Evolutionary conservation across 2,329 filamentous ascomycete genomes (phyloP), one percentile per base, ranked within the genome.

Genomic region (Epicoccum nigrum): DNA sequence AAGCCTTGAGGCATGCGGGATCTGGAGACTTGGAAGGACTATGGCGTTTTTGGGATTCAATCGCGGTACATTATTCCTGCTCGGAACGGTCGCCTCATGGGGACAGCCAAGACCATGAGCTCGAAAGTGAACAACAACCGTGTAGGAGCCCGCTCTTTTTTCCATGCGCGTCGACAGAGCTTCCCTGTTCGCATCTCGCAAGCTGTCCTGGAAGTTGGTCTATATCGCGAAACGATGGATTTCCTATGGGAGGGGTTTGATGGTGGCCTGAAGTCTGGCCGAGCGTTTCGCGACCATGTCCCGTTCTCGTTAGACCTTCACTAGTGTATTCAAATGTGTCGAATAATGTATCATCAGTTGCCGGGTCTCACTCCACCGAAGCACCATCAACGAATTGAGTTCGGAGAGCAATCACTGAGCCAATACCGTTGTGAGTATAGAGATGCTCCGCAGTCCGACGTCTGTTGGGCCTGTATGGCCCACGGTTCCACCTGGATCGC

Each of bases 291-390:
- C 49, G 42, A 52, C 49, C 35, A 38, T 37, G 38, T 38, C 49
- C 30, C 32, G 34, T 27, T 39, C 2, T 13, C 33, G 49, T 52
- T 52, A 47, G 39, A 12, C 9, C 13, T 4, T 21, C 38, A 27
- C n/a, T 46, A 44, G 49, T 39, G 17, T 23, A 47, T 15, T 23
- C 49, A 7, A 43, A 47, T 39, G 28, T 16, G 39, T 38, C 20
- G 23, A 19, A 25, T 40, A 27, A 47, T 52, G 49, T 28, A 47
- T 43, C 49, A 44, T 47, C 15, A 51, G 27, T 38, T 11, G 42
- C n/a, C 43, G 43, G 32, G 38, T 45, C 49, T 52, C 38, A 52
- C 43, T 52, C 49, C 49, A 52, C 49, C 28, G 34, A 21, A 43
- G 49, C 49, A 39, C 33, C 32, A 47, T 21, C 28, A 23, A 46